Base-by-base conservation (phyloP, 257 asterid species). In the Paraleonurus japonicus region DNA sequence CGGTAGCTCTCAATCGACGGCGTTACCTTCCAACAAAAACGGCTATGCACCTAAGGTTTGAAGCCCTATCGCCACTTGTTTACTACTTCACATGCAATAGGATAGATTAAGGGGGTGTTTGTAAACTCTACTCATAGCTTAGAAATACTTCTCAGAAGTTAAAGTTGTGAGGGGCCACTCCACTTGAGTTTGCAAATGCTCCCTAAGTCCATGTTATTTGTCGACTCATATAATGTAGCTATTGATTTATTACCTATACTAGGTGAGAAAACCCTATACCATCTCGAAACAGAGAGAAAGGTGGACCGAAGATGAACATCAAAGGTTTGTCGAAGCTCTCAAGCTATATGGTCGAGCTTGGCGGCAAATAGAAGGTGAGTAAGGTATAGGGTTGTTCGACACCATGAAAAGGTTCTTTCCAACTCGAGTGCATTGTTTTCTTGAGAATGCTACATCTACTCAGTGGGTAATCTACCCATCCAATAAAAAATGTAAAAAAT, bases 221-320 rank as follows among this genome's bases (percentile, higher is more conserved):
- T 39, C 61, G 13, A 62, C 54, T 58, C 79, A 15, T 69, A 19
- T 81, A 81, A 74, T 83, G 48, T 77, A 45, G 74, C 71, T 69
- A 58, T 54, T 69, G 60, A 23, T 65, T 78, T 62, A 65, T 53
- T 69, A 47, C 39, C 2, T 19, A 65, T 75, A 58, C 45, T 82
- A 92, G 98, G 88, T 79, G 55, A 85, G 98, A 81, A 92, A 92
- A 76, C 96, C 97, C 16, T 92, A 92, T 77, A 87, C 90, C 77
- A 88, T 92, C 23, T 84, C 90, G 1, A 92, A 92, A 74, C 96
- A 88, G 77, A 78, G 97, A 79, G 95, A 92, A 26, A 84, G 87
- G 78, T 92, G 98, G 98, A 87, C 89, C 1, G 90, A 86, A 79
- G 95, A 90, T 53, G 98, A 92, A 72, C 98, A 92, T 69, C 82